These are phyloP conservation scores for Cladosporium velox DNA, from an alignment of 2,329 filamentous ascomycete species.

Conservation along the genomic window DNA sequence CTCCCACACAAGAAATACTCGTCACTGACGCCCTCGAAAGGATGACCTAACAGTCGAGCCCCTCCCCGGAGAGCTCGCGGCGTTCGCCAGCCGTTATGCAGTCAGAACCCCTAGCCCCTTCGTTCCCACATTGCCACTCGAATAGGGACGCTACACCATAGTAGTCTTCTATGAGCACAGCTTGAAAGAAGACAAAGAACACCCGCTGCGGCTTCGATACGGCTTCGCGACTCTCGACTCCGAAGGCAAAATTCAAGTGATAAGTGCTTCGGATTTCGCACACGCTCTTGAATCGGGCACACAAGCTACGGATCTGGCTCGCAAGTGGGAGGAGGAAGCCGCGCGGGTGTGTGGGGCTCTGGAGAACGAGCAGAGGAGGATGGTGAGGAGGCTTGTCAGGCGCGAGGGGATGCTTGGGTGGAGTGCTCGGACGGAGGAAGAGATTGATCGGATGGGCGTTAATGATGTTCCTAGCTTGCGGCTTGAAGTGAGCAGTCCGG, in stretches of 20 bases:
- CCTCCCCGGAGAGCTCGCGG: neutral
- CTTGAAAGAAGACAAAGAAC: neutral
- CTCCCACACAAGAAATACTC: too few relatives aligned
- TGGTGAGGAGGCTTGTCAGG: neutral
- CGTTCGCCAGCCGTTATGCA: neutral
- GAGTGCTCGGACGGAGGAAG: neutral
- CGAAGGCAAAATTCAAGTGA: neutral
- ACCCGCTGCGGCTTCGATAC: neutral
- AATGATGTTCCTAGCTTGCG: neutral
- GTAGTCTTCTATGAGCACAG: neutral
- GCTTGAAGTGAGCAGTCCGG: neutral
- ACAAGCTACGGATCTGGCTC: neutral
- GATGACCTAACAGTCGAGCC: too few relatives aligned
- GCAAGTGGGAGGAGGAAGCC: neutral
- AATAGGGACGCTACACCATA: neutral
- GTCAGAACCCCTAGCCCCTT: neutral
- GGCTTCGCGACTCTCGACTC: neutral
- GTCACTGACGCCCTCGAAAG: too few relatives aligned
- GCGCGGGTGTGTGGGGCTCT: neutral
- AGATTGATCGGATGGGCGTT: neutral
- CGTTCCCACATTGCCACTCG: neutral
- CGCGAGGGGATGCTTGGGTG: neutral
- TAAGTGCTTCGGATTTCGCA: neutral
- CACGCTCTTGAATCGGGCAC: neutral
- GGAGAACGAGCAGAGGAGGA: neutral